Evolutionary conservation across 352 stramenopile genomes (phyloP), one percentile per base, ranked within the genome.

Genomic region (Vaucheria bursata): DNA sequence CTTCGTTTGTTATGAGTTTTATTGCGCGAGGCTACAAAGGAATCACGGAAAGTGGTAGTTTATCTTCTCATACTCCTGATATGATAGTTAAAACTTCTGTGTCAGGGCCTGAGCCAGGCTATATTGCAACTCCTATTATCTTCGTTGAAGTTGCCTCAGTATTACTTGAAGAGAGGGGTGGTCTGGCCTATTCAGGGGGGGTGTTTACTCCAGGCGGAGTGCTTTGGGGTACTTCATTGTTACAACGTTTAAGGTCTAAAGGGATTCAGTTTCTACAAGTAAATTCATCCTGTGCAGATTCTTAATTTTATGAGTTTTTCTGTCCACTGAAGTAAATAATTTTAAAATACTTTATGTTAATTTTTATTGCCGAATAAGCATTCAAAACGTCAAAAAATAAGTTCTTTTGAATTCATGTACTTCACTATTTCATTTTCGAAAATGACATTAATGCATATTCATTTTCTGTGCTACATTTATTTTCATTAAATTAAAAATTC

Each of bases 91-190:
- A 84, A 7, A 81, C 59, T 8, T 72, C 32, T 25, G 76, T 84
- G 35, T 40, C 73, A 29, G 76, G 79, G n/a, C 79, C 79, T 12
- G 79, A 84, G 36, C 79, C 79, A 76, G 79, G 79, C 4, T 84
- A 84, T 31, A 77, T 84, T 35, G 79, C 79, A 29, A 84, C 79
- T 7, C 79, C 79, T 25, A 65, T 79, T 7, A 84, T 84, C 35
- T 82, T 84, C 36, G 33, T 84, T 34, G 67, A 74, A 25, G 70
- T 84, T 34, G 79, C 79, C 18, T 67, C 68, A 38, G 71, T 67
- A 49, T 40, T 84, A 0, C 76, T 84, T 33, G 79, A 82, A 3
- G 79, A 84, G 69, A 75, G 70, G 12, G 45, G 45, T 18, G 45
- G 12, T 12, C 45, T 59, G 45, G 12, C 45, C 12, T 25, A 25